A percentile compares a stretch with the other conserved stretches of the same genome.
phyloP scores from a whole-genome alignment of 2,329 filamentous ascomycete genomes.

The Fusarium sp. region DNA sequence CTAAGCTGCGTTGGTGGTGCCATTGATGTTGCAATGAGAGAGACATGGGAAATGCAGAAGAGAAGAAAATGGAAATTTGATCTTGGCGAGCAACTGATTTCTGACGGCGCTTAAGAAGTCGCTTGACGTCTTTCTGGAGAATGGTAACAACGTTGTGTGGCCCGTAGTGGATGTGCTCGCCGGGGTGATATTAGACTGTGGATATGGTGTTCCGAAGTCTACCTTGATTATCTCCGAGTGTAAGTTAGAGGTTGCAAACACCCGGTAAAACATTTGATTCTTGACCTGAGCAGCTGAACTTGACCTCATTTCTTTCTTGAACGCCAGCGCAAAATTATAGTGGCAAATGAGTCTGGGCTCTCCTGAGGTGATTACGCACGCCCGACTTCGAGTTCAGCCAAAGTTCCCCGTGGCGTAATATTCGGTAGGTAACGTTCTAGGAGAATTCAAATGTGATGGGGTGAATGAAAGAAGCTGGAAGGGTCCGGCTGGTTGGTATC shows the following conservation, averaged over 20 bases:
- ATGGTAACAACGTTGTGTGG: not conserved
- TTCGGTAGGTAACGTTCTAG: not conserved
- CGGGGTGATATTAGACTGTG: not conserved
- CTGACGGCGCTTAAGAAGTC: not conserved
- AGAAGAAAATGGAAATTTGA: slow-evolving; percentile 22
- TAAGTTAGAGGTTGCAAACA: not conserved
- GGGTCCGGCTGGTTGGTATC: slow-evolving; percentile 1
- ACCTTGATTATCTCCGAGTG: slow-evolving; percentile 10
- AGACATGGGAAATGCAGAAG: slow-evolving; percentile 23
- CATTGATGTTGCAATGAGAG: slow-evolving; percentile 4
- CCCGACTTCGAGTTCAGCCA: not conserved
- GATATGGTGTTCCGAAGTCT: slow-evolving; percentile 1
- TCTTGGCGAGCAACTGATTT: slow-evolving; percentile 25
- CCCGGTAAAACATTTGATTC: not conserved
- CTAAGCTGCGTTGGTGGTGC: slow-evolving; percentile 20
- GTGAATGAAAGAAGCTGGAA: slow-evolving; percentile 3
- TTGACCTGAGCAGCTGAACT: not conserved
- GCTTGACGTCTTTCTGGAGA: slow-evolving; percentile 10
- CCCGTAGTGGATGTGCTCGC: not conserved
- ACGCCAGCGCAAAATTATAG: not conserved
- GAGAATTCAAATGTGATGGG: not conserved
- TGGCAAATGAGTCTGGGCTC: not conserved
- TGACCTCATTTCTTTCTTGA: not conserved
- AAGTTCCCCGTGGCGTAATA: too few species aligned
- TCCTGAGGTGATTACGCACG: not conserved